These are phyloP conservation scores for Rhinocladiella similis DNA, from an alignment of 2,329 filamentous ascomycete genomes.

Conservation along the genomic window DNA sequence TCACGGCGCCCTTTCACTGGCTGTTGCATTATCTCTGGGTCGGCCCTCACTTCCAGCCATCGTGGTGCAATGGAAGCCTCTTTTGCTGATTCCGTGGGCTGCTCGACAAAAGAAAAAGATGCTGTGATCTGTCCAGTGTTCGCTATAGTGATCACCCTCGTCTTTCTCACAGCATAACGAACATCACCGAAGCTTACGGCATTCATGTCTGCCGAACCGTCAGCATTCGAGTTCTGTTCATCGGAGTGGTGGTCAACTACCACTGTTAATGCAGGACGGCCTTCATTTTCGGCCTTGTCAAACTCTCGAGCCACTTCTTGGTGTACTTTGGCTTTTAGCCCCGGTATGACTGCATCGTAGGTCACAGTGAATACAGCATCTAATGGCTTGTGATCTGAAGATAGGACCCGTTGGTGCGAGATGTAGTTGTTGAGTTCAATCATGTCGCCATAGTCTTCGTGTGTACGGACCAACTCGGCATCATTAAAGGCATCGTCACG, in stretches of 20 bases:
- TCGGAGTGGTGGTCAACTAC: conserved; percentile 65
- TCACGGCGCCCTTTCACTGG: conserved; percentile 6
- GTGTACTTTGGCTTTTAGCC: conserved; percentile 79
- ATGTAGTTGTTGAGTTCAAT: conserved; percentile 69
- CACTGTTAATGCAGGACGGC: conserved; percentile 76
- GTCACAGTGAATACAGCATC: conserved; percentile 78
- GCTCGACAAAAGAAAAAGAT: conserved; percentile 74
- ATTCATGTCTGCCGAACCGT: conserved; percentile 43
- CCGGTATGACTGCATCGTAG: conserved; percentile 82
- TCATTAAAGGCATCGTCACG: conserved; percentile 37
- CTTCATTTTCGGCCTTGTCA: conserved; percentile 89
- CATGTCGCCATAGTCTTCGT: conserved; percentile 44
- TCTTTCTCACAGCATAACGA: conserved; percentile 65
- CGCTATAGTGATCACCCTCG: conserved; percentile 74
- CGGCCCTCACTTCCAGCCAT: conserved; percentile 73
- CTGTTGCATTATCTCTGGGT: conserved; percentile 36
- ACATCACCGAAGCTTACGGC: conserved; percentile 79
- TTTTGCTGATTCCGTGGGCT: conserved; percentile 25
- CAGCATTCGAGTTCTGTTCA: conserved; percentile 41
- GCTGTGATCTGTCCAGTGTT: conserved; percentile 86
- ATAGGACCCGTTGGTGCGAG: conserved; percentile 84
- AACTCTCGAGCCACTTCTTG: conserved; percentile 84
- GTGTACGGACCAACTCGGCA: conserved; percentile 29
- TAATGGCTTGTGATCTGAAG: conserved; percentile 94
- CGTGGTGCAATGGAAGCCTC: conserved; percentile 44